These are phyloP conservation scores for Neofusicoccum umdonicola DNA, from an alignment of 2,329 filamentous ascomycete genomes.

Conservation along the genomic window DNA sequence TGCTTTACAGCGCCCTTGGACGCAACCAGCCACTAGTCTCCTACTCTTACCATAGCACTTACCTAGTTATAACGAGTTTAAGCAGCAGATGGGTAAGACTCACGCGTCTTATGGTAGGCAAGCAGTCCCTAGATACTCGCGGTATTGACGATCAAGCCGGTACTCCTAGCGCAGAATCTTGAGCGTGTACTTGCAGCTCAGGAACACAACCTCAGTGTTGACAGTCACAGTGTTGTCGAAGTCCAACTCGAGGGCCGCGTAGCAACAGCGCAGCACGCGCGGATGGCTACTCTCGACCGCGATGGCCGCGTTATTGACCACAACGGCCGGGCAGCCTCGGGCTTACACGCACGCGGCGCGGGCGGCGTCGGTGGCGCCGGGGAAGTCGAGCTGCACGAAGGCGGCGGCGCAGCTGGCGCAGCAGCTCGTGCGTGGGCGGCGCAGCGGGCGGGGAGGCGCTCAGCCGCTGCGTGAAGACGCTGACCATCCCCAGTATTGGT, in stretches of 20 bases:
- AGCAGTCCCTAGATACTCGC: conserved; percentile 36
- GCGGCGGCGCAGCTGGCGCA: conserved; percentile 21
- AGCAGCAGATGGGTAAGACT: conserved; percentile 11
- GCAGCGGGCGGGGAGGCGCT: conserved; percentile 10
- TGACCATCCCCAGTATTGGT: conserved; percentile 29
- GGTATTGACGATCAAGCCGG: conserved; percentile 41
- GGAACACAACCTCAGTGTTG: conserved; percentile 39
- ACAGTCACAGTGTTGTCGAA: conserved; percentile 38
- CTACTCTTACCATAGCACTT: neutral
- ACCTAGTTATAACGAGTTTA: neutral
- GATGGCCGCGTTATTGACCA: conserved; percentile 39
- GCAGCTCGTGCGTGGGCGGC: conserved; percentile 24
- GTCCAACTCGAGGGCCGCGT: conserved; percentile 32
- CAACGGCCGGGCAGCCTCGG: conserved; percentile 34
- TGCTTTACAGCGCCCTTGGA: conserved; percentile 48
- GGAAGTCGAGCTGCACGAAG: conserved; percentile 34
- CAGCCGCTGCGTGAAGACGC: conserved; percentile 28
- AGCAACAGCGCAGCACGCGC: conserved; percentile 23
- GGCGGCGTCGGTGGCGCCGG: conserved; percentile 27
- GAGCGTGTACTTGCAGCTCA: conserved; percentile 39
- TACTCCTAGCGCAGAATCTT: conserved; percentile 38
- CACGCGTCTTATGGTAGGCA: conserved; percentile 28
- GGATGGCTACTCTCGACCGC: conserved; percentile 28
- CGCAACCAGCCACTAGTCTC: conserved; percentile 42
- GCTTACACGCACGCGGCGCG: conserved; percentile 28